Conservation (phyloP, 2,329 filamentous ascomycete genomes). For the Neofusicoccum laricinum region DNA sequence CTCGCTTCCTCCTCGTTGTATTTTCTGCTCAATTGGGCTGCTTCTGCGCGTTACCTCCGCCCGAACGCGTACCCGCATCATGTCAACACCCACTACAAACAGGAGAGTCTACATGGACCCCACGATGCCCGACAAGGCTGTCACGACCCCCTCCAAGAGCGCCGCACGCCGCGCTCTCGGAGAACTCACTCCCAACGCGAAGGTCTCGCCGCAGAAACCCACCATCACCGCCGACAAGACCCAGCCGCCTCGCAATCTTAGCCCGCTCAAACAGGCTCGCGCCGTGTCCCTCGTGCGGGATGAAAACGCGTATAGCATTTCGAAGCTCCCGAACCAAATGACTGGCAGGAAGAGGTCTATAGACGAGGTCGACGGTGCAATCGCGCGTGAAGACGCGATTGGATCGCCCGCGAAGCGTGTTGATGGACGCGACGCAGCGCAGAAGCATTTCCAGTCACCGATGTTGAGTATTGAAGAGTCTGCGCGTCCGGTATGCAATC, state of each 20-base stretch:
- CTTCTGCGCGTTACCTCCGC: background rate
- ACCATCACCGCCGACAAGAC: slow-evolving; percentile 32
- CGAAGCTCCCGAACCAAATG: slow-evolving; percentile 7
- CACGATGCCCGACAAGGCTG: slow-evolving; percentile 7
- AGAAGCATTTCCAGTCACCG: background rate
- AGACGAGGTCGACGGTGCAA: slow-evolving; percentile 31
- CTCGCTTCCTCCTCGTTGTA: too few species aligned
- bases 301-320: slow-evolving; percentile 26
- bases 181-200: slow-evolving; percentile 31
- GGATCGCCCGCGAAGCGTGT: slow-evolving; percentile 1
- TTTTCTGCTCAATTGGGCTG: background rate
- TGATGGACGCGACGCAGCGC: background rate
- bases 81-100: slow-evolving; percentile 16
- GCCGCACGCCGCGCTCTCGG: slow-evolving; percentile 34
- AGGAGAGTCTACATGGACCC: slow-evolving; percentile 6
- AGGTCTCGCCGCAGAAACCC: slow-evolving; percentile 6
- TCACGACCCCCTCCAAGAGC: slow-evolving; percentile 28
- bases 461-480: background rate
- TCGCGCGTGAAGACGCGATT: slow-evolving; percentile 20
- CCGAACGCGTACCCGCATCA: slow-evolving; percentile 16
- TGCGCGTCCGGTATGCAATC: background rate
- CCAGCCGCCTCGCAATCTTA: slow-evolving; percentile 25
- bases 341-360: slow-evolving; percentile 34
- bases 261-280: slow-evolving; percentile 33
- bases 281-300: slow-evolving; percentile 26